phyloP scores from a whole-genome alignment of 805 yeast genomes.

The Candida saitoana region DNA sequence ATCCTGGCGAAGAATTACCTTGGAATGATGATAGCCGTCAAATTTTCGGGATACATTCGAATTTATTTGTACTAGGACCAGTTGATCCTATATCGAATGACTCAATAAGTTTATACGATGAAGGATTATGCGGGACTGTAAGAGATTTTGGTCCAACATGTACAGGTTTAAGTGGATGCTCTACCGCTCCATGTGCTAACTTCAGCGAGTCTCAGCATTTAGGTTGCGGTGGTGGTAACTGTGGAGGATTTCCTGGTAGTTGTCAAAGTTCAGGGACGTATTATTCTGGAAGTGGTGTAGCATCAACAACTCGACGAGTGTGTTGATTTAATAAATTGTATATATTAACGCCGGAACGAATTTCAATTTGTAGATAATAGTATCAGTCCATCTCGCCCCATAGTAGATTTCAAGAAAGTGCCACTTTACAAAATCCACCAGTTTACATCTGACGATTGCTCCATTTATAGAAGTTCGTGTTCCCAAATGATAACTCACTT shows the following conservation, averaged over 20 bases:
- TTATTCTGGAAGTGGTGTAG: background rate
- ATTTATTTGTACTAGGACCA: background rate
- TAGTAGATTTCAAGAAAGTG: too few species aligned
- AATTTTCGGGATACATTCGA: background rate
- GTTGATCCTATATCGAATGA: background rate
- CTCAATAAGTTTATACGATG: background rate
- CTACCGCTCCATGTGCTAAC: background rate
- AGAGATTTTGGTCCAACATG: slow-evolving; percentile 6
- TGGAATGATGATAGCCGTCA: slow-evolving; percentile 2
- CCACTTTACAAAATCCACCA: too few species aligned
- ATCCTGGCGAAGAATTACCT: slow-evolving; percentile 6
- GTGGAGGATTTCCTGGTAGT: background rate
- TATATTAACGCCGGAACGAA: too few species aligned
- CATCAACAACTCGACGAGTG: background rate
- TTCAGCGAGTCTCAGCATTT: background rate
- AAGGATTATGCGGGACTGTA: slow-evolving; percentile 4
- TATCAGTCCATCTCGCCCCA: too few species aligned
- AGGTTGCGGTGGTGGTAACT: background rate
- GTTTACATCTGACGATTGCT: too few species aligned
- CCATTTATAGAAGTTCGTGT: too few species aligned
- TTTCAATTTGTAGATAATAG: too few species aligned
- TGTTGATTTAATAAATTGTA: background rate
- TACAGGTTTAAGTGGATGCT: background rate
- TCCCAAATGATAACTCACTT: background rate
- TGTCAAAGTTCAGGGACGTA: background rate